Conservation (phyloP, 2,329 filamentous ascomycete genomes). For the Sclerotinia sclerotiorum region DNA sequence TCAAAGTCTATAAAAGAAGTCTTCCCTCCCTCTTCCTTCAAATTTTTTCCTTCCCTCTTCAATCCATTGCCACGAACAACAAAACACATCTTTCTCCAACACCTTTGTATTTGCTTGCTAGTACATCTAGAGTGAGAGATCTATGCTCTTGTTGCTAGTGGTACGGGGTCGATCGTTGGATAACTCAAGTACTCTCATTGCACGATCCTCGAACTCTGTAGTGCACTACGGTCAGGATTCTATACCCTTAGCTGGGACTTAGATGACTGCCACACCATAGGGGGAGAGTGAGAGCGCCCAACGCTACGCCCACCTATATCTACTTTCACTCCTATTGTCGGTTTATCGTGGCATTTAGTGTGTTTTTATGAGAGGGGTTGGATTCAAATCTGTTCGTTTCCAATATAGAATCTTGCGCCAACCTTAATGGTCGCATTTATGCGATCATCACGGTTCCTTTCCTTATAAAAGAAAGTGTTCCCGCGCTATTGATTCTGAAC, state of each 20-base stretch:
- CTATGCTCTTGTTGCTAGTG: background rate
- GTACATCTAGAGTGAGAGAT: background rate
- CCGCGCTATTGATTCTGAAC: background rate
- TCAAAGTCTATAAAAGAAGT: background rate
- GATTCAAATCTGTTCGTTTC: background rate
- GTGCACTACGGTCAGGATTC: background rate
- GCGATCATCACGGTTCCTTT: background rate
- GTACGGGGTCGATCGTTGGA: background rate
- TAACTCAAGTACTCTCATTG: background rate
- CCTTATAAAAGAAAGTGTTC: no score
- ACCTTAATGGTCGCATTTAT: background rate
- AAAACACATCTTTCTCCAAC: background rate
- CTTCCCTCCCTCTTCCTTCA: no score
- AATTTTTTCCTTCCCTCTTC: constrained; percentile 3
- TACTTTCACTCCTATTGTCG: background rate
- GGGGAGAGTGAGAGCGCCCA: background rate
- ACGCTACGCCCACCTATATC: background rate
- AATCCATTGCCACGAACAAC: background rate
- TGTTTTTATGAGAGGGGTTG: background rate
- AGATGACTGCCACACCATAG: background rate
- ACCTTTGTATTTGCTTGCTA: background rate
- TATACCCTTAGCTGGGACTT: background rate
- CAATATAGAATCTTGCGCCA: background rate
- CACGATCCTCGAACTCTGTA: background rate
- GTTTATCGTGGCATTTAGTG: background rate